Evolutionary conservation across 1,139 yeast genomes (phyloP).

Genomic region (Candida sp.): DNA sequence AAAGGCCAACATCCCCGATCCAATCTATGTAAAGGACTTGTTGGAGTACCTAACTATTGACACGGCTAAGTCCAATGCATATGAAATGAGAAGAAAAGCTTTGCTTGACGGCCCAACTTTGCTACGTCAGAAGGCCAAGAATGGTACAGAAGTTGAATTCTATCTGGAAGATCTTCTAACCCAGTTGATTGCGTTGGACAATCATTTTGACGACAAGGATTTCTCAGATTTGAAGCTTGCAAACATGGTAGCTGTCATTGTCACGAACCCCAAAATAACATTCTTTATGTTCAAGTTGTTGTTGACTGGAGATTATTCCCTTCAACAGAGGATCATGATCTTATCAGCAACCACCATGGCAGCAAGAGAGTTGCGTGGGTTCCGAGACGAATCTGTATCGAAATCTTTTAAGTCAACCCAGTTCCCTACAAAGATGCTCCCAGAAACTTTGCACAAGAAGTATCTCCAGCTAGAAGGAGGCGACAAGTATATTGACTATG

Average conservation of each 20-base stretch:
- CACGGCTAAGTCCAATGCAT: constrained; percentile 45
- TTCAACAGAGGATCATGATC: constrained; percentile 61
- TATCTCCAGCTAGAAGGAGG: constrained; percentile 23
- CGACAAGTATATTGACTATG: constrained; percentile 5
- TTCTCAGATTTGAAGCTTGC: constrained; percentile 56
- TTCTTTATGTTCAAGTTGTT: constrained; percentile 45
- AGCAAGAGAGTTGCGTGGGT: constrained; percentile 63
- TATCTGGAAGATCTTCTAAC: constrained; percentile 52
- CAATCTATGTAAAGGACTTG: constrained; percentile 68
- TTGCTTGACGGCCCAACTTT: constrained; percentile 57
- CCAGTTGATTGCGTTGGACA: constrained; percentile 49
- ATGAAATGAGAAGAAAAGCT: constrained; percentile 56
- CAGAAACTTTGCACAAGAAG: constrained; percentile 46
- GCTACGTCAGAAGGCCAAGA: constrained; percentile 53
- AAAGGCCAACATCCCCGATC: constrained; percentile 44
- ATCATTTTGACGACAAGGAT: constrained; percentile 49
- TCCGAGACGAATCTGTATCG: constrained; percentile 48
- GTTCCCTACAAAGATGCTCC: constrained; percentile 50
- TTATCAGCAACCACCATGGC: constrained; percentile 60
- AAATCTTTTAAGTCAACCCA: constrained; percentile 33
- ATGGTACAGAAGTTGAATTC: constrained; percentile 58
- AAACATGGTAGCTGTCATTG: constrained; percentile 57
- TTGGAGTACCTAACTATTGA: constrained; percentile 55
- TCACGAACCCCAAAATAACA: constrained; percentile 46
- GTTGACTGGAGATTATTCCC: constrained; percentile 65